These are phyloP conservation scores for Candida lessepsii DNA, from an alignment of 805 yeast species.

Conservation along the genomic window DNA sequence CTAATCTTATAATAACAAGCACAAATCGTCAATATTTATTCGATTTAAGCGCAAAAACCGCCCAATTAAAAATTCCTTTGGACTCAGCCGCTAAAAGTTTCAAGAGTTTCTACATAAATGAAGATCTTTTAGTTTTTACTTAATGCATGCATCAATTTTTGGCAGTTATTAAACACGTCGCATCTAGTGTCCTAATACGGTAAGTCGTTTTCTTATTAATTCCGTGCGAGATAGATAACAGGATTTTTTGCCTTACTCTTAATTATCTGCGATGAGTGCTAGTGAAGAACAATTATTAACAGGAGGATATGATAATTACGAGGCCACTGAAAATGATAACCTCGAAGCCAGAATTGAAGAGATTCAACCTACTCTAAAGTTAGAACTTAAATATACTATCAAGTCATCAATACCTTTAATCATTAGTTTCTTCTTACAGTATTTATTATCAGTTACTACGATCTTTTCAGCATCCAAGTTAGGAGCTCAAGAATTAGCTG, in stretches of 20 bases:
- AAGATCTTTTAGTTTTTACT: slow-evolving; percentile 10
- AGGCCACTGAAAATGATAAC: slow-evolving; percentile 2
- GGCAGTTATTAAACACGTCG: no score
- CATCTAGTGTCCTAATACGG: background rate
- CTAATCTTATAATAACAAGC: slow-evolving; percentile 7
- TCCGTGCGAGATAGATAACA: slow-evolving; percentile 2
- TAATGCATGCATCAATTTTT: slow-evolving; percentile 3
- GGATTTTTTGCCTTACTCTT: background rate
- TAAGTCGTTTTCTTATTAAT: background rate
- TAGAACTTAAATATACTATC: slow-evolving; percentile 20
- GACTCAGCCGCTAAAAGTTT: background rate
- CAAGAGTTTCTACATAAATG: slow-evolving; percentile 9
- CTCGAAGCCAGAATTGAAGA: background rate
- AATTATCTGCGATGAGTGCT: slow-evolving; percentile 4
- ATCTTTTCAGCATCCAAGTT: slow-evolving; percentile 76
- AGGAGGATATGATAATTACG: slow-evolving; percentile 14
- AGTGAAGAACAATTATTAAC: slow-evolving; percentile 16
- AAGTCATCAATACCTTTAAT: slow-evolving; percentile 58
- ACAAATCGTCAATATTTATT: slow-evolving; percentile 3
- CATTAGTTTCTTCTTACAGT: slow-evolving; percentile 67
- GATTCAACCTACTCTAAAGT: slow-evolving; percentile 4
- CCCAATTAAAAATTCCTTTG: slow-evolving; percentile 8
- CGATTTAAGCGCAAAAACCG: slow-evolving; percentile 2
- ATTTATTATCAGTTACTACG: slow-evolving; percentile 68
- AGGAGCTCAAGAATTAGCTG: slow-evolving; percentile 76